Base-by-base conservation (phyloP, 176 grass and related monocot species). In the Olyra latifolia region DNA sequence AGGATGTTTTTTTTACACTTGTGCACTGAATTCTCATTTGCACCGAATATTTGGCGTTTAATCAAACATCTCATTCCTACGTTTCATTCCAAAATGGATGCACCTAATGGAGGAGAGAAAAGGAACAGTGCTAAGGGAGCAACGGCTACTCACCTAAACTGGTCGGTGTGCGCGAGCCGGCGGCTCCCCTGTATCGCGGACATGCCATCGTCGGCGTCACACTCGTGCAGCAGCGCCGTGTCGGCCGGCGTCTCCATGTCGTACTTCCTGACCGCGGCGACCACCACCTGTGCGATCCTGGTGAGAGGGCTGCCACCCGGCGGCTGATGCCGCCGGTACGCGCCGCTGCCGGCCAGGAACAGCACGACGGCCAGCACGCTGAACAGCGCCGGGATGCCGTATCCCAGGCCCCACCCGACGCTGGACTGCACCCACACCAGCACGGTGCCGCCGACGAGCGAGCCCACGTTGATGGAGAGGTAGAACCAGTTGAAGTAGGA, bases 401-500 rank as follows among this genome's bases (percentile, higher is more conserved):
- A 91, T 0, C 89, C 89, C 4, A 87, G 44, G 3, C 58, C 57
- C 89, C 89, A 91, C 27, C 89, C 68, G 47, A 81, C 58, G 14
- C 32, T 76, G 69, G 71, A 50, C 76, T 91, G 85, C 58, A 91
- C 81, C 89, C 85, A 91, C 47, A 91, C 89, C 23, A 91, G 75
- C 69, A 91, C 63, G 42, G 89, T 84, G 65, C 81, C 76, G 58
- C 85, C 81, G 25, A 84, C 23, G 10, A 88, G 77, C n/a, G 81
- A 69, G 9, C 89, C 89, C 0, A 84, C 77, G 76, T 73, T 87
- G 44, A 88, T 22, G 56, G 89, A 73, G 3, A 77, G 44, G 66
- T 91, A 91, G 77, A 87, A 87, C 89, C 89, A 91, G 72, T 88
- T 91, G 89, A 91, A 91, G 85, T 81, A 91, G 64, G 89, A 91